Evolutionary conservation across 208 protist genomes (phyloP).

Genomic region (Herpetomonas tarakana): DNA sequence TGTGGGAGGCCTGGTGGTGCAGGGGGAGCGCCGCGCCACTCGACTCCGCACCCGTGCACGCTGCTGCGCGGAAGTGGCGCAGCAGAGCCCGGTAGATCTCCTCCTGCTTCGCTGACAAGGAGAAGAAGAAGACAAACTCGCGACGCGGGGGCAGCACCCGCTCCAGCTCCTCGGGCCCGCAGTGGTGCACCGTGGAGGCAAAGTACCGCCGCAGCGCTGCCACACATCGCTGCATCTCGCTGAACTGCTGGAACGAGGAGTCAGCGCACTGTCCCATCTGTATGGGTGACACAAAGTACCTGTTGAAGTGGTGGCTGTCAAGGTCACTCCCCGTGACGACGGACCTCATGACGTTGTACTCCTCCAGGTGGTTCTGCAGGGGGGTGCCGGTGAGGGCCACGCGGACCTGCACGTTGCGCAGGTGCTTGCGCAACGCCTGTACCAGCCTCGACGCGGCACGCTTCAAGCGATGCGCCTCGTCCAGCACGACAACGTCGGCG

Average conservation of each 20-base stretch:
- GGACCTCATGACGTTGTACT: conserved; percentile 90
- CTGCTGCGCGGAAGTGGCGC: conserved; percentile 7
- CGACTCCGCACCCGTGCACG: conserved; percentile 5
- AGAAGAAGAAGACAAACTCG: conserved; percentile 71
- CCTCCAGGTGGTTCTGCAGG: conserved; percentile 86
- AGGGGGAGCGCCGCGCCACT: conserved; percentile 28
- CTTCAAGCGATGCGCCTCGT: conserved; percentile 81
- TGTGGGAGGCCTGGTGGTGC: conserved; percentile 69
- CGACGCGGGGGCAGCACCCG: conserved; percentile 51
- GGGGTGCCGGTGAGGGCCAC: conserved; percentile 89
- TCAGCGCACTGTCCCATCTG: conserved; percentile 65
- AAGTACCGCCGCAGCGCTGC: conserved; percentile 70
- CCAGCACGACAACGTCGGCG: conserved; percentile 75
- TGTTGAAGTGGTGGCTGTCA: conserved; percentile 49
- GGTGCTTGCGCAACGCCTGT: conserved; percentile 33
- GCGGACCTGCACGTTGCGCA: conserved; percentile 61
- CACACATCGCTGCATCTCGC: conserved; percentile 79
- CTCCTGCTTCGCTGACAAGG: conserved; percentile 60
- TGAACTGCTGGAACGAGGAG: conserved; percentile 57
- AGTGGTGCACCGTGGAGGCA: conserved; percentile 57
- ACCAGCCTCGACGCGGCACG: conserved; percentile 45
- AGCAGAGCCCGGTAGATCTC: conserved; percentile 62
- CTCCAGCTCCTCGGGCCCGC: conserved; percentile 71
- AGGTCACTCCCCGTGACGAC: conserved; percentile 54
- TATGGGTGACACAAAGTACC: conserved; percentile 65